Conservation (phyloP, 2,329 filamentous ascomycete genomes). For the Aureobasidium sp. region DNA sequence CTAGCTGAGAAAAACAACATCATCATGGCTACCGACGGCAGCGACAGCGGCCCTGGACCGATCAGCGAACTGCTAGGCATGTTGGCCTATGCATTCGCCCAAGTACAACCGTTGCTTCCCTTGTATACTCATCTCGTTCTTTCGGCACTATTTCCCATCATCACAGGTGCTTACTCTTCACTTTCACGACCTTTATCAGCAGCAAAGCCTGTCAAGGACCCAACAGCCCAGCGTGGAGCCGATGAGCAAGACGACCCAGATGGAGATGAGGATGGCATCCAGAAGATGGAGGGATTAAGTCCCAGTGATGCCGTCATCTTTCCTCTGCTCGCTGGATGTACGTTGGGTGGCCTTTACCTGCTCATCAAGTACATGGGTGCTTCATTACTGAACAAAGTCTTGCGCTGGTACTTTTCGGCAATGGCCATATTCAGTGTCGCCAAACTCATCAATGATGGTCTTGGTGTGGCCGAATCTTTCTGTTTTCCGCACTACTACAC, state of each 20-base stretch:
- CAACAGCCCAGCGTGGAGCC: conserved; percentile 25
- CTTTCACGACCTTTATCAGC: conserved; percentile 77
- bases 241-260: conserved; percentile 48
- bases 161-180: conserved; percentile 75
- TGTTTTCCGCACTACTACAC: conserved; percentile 67
- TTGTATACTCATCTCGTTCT: conserved; percentile 55
- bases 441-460: conserved; percentile 62
- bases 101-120: conserved; percentile 30
- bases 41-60: conserved; percentile 10
- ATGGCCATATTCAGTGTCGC: conserved; percentile 71
- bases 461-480: conserved; percentile 57
- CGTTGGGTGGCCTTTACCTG: conserved; percentile 71
- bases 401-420: conserved; percentile 74
- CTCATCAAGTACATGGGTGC: conserved; percentile 86
- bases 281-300: conserved; percentile 59
- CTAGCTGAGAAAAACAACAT: background rate
- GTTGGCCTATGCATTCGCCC: conserved; percentile 12
- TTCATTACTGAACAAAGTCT: conserved; percentile 68
- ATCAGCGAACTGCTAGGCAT: conserved; percentile 11
- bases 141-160: conserved; percentile 74
- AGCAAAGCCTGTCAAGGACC: conserved; percentile 44
- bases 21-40: background rate
- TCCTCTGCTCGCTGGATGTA: conserved; percentile 65
- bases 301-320: conserved; percentile 78
- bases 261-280: conserved; percentile 44